These are phyloP conservation scores for Candida cerambycidarum DNA, from an alignment of 805 yeast species.

Conservation along the genomic window DNA sequence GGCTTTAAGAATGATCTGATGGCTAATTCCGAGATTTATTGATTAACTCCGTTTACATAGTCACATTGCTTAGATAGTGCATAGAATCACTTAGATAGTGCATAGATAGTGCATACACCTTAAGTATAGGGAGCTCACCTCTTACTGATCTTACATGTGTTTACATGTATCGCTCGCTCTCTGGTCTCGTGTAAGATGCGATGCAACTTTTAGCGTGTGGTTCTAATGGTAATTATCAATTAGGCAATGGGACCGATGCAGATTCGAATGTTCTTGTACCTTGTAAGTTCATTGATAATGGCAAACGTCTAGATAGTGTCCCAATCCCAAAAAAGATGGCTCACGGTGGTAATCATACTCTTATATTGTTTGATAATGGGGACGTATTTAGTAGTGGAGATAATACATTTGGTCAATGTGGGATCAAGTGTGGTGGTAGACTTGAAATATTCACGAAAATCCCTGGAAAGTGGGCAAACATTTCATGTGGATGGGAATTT, in stretches of 20 bases:
- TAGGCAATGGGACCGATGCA: slow-evolving; percentile 57
- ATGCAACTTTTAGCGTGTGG: slow-evolving; percentile 59
- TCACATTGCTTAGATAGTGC: too few species aligned
- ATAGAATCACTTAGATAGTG: too few species aligned
- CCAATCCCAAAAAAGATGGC: slow-evolving; percentile 36
- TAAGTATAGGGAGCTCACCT: too few species aligned
- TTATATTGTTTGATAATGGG: slow-evolving; percentile 56
- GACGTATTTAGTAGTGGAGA: slow-evolving; percentile 59
- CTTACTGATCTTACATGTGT: too few species aligned
- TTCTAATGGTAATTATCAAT: slow-evolving; percentile 78
- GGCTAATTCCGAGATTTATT: too few species aligned
- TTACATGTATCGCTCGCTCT: too few species aligned
- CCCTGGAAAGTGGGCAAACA: slow-evolving; percentile 38
- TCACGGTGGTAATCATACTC: slow-evolving; percentile 88
- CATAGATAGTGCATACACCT: too few species aligned
- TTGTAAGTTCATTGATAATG: slow-evolving; percentile 16
- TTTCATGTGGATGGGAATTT: slow-evolving; percentile 82
- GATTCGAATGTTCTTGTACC: slow-evolving; percentile 35
- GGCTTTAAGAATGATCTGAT: too few species aligned
- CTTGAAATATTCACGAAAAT: slow-evolving; percentile 11
- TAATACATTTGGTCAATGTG: slow-evolving; percentile 57
- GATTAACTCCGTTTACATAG: too few species aligned
- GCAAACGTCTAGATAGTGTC: slow-evolving; percentile 10
- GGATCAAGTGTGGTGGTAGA: slow-evolving; percentile 17
- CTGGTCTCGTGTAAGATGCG: background rate